A percentile compares a stretch with the other conserved stretches of the same genome.
These are phyloP conservation scores for Xerocomellus intermedius DNA, from an alignment of 768 basidiomycete species.

Conservation along the genomic window DNA sequence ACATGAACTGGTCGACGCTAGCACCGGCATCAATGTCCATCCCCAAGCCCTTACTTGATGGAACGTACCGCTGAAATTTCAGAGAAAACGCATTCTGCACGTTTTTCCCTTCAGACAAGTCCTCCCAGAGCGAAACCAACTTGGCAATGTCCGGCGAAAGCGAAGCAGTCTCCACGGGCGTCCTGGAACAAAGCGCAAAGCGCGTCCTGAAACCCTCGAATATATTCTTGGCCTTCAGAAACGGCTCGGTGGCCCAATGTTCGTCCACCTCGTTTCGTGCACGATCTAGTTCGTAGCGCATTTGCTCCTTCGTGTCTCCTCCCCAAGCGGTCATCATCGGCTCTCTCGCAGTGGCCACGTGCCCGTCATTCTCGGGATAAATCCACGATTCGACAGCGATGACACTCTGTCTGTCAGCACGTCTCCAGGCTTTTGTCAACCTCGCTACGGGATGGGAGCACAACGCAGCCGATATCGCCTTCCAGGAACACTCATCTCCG, in stretches of 20 bases:
- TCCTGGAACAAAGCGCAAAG: conserved; percentile 52
- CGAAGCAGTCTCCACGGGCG: conserved; percentile 37
- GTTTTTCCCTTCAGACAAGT: conserved; percentile 39
- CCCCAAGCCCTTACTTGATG: background rate
- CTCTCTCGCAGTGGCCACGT: conserved; percentile 30
- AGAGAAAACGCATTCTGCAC: conserved; percentile 41
- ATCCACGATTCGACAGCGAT: conserved; percentile 69
- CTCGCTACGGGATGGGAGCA: conserved; percentile 74
- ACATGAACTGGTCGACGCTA: conserved; percentile 77
- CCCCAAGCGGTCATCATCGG: conserved; percentile 68
- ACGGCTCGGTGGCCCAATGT: conserved; percentile 40
- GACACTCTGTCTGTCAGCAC: conserved; percentile 60
- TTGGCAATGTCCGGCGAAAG: conserved; percentile 45
- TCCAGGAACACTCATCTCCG: conserved; percentile 82
- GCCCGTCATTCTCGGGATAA: conserved; percentile 40
- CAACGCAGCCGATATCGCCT: conserved; percentile 66
- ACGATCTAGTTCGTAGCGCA: conserved; percentile 47
- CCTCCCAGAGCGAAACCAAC: conserved; percentile 59
- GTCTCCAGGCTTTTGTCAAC: conserved; percentile 76
- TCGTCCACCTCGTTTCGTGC: conserved; percentile 47
- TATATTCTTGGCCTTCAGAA: conserved; percentile 41
- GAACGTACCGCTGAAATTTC: conserved; percentile 63
- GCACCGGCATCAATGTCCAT: background rate
- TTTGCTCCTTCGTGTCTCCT: conserved; percentile 49
- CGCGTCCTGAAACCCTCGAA: conserved; percentile 53